A percentile compares a stretch with the other conserved stretches of the same genome.
Evolutionary conservation across 208 protist genomes (phyloP).

Genomic region (Histomonas meleagridis): DNA sequence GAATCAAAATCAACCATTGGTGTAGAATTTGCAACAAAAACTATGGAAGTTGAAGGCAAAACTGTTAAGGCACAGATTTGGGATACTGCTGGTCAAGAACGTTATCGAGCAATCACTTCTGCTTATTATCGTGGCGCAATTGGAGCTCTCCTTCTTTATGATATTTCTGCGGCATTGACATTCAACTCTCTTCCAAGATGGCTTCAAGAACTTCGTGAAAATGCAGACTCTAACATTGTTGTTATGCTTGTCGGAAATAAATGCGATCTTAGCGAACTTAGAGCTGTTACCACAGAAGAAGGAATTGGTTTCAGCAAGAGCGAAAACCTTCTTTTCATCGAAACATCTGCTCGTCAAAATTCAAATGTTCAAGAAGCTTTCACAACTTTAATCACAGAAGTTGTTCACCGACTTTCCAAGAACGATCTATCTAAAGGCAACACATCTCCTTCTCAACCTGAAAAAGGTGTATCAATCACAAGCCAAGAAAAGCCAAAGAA

Average conservation of each 20-base stretch:
- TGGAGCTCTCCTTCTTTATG: conserved; percentile 87
- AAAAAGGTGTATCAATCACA: too few species aligned
- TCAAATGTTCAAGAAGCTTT: conserved; percentile 96
- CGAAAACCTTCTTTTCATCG: conserved; percentile 77
- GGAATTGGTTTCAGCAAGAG: conserved; percentile 44
- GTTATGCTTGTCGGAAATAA: conserved; percentile 98
- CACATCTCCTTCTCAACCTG: too few species aligned
- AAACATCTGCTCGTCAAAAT: conserved; percentile 88
- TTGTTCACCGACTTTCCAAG: not conserved
- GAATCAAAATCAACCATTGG: not conserved
- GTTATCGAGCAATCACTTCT: conserved; percentile 89
- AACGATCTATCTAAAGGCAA: too few species aligned
- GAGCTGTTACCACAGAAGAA: conserved; percentile 45
- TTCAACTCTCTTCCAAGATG: conserved; percentile 89
- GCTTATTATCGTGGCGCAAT: conserved; percentile 86
- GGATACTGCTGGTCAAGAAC: conserved; percentile 91
- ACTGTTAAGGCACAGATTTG: conserved; percentile 89
- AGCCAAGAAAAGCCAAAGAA: too few species aligned
- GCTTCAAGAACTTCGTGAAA: conserved; percentile 88
- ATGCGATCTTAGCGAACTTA: conserved; percentile 62
- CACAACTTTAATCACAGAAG: conserved; percentile 75
- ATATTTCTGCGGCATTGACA: conserved; percentile 85
- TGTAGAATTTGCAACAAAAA: not conserved
- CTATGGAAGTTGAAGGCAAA: not conserved
- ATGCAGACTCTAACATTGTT: conserved; percentile 75